Conservation (phyloP, 768 basidiomycete genomes). For the Termitomyces sp. region DNA sequence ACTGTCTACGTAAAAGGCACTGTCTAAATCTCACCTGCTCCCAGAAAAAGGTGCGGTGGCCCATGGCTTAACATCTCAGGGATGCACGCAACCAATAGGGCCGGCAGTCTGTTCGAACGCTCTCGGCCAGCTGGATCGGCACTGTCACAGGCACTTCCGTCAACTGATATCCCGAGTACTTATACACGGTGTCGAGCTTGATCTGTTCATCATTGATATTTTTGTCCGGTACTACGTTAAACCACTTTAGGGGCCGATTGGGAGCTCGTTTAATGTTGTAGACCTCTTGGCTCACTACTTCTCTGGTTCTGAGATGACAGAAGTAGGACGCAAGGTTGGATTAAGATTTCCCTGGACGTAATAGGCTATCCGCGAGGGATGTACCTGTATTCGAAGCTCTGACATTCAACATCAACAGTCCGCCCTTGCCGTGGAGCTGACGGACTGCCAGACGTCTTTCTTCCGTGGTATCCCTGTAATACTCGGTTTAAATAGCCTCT, state of each 20-base stretch:
- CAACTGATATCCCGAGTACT: conserved; percentile 8
- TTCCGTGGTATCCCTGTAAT: conserved; percentile 13
- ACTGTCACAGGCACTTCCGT: not conserved
- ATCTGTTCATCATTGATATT: conserved; percentile 7
- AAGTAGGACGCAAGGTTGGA: not conserved
- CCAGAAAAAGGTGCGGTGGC: not conserved
- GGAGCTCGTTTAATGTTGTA: not conserved
- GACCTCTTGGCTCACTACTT: not conserved
- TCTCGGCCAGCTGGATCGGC: not conserved
- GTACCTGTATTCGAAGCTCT: conserved; percentile 8
- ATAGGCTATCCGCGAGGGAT: not conserved
- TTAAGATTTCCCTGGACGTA: conserved; percentile 4
- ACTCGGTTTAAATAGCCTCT: conserved; percentile 9
- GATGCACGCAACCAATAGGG: not conserved
- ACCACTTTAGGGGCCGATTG: not conserved
- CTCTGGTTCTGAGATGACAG: not conserved
- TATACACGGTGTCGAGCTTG: conserved; percentile 6
- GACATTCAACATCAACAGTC: conserved; percentile 27
- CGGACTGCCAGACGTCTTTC: conserved; percentile 25
- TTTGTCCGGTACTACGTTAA: not conserved
- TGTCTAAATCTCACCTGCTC: not conserved
- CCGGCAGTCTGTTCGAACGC: not conserved
- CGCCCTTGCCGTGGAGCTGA: conserved; percentile 29
- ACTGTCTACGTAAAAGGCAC: not conserved
- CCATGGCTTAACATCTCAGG: not conserved